These are phyloP conservation scores for Protea cynaroides DNA, from an alignment of 164 flowering plant species.

Conservation along the genomic window DNA sequence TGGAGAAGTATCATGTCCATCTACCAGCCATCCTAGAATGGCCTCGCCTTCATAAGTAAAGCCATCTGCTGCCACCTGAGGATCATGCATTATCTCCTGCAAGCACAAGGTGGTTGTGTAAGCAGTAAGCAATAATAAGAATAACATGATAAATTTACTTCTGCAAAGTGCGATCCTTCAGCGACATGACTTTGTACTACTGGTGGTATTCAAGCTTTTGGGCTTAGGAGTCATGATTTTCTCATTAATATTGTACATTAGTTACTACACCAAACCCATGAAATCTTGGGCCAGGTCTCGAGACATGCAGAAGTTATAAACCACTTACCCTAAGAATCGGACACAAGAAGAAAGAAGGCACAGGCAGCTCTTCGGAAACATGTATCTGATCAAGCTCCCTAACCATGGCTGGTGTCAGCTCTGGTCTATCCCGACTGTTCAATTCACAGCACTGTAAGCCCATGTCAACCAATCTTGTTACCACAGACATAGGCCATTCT, in stretches of 20 bases:
- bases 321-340: conserved; percentile 68
- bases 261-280: too few relatives aligned
- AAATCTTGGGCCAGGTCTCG: neutral
- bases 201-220: too few relatives aligned
- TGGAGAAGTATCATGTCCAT: conserved; percentile 78
- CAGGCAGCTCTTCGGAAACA: conserved; percentile 49
- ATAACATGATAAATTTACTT: neutral
- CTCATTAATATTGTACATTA: too few relatives aligned
- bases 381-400: conserved; percentile 61
- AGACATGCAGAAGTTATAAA: neutral
- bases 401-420: conserved; percentile 48
- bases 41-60: conserved; percentile 86
- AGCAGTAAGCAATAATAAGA: neutral
- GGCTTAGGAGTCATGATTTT: too few relatives aligned
- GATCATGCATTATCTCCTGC: conserved; percentile 92
- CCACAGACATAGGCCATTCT: conserved; percentile 62
- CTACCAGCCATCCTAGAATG: conserved; percentile 59
- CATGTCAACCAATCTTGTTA: conserved; percentile 45
- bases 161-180: too few relatives aligned
- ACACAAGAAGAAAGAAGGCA: conserved; percentile 73
- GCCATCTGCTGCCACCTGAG: conserved; percentile 83
- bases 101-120: neutral
- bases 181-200: too few relatives aligned
- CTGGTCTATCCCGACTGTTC: conserved; percentile 55
- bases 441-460: conserved; percentile 64